Base-by-base conservation (phyloP, 164 flowering plant species). In the Tetracentron sinense region DNA sequence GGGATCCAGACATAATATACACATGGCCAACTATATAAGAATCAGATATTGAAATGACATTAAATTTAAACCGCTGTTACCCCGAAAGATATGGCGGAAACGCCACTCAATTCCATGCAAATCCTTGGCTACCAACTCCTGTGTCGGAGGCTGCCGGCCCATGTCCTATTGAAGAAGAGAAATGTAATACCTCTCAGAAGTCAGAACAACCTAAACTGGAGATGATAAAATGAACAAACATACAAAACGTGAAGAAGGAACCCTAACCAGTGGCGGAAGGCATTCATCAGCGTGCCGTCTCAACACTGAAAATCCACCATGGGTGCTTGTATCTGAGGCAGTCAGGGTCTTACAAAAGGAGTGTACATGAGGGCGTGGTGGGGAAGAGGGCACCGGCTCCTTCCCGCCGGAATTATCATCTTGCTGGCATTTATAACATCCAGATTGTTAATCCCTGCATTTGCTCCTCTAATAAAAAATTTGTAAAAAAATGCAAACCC, bases 231-330 rank as follows among this genome's bases (percentile, higher is more conserved):
- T n/a, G 17, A 17, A 54, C 22, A 28, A 53, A 28, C 10, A 50
- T 0, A 20, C 22, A 20, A n/a, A 60, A 23, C 47, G 28, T 0
- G 5, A 26, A 53, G 17, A 44, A 16, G 11, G n/a, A 38, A 67
- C 16, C 54, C 89, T 30, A 35, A 95, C 99, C 92, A 94, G 61
- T 3, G 87, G 96, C 0, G 99, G 99, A 1, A 94, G 87, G 66
- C 99, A 94, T 65, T 91, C 99, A 70, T 94, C 99, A 0, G 99
- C 99, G 65, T 94, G 97, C 17, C 99, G 83, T 58, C 94, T 80
- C 42, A 94, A 74, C 25, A 94, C 99, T 0, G 97, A 94, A 74
- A 94, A 94, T n/a, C 99, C 97, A 46, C 99, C 99, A 68, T 94
- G 99, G 10, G 99, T 94, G 70, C 97, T 90, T 0, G 98, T 94